phyloP scores from a whole-genome alignment of 1,284 basidiomycete species.

The Cryptococcus sp. region DNA sequence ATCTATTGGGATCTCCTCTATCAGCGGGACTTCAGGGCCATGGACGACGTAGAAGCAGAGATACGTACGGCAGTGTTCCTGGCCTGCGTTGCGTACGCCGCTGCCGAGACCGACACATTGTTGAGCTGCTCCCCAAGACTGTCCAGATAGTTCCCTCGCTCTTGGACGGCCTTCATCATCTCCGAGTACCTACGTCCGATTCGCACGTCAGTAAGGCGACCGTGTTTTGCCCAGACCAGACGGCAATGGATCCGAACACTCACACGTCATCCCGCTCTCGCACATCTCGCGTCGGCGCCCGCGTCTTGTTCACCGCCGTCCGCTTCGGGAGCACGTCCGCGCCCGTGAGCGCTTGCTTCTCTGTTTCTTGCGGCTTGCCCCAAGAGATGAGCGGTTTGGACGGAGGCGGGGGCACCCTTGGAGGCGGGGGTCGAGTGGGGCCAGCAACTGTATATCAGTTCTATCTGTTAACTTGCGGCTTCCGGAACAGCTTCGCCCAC shows the following conservation, averaged over 20 bases:
- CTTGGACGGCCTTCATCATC: conserved; percentile 37
- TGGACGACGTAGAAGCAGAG: neutral
- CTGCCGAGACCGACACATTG: conserved; percentile 33
- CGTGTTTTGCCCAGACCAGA: neutral
- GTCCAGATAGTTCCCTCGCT: conserved; percentile 37
- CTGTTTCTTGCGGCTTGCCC: conserved; percentile 38
- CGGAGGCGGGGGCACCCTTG: conserved; percentile 31
- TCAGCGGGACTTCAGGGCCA: neutral
- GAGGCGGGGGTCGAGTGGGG: conserved; percentile 39
- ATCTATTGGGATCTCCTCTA: conserved; percentile 17
- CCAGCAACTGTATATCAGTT: conserved; percentile 35
- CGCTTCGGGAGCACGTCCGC: conserved; percentile 24
- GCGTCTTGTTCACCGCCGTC: conserved; percentile 28
- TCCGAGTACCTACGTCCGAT: conserved; percentile 36
- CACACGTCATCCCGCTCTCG: conserved; percentile 42
- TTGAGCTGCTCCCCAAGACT: conserved; percentile 40
- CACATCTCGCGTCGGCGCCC: conserved; percentile 22
- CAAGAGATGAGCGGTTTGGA: conserved; percentile 44
- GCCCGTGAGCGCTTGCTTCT: conserved; percentile 15
- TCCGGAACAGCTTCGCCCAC: neutral
- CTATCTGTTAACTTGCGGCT: no score
- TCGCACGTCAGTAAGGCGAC: neutral
- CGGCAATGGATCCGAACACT: no score
- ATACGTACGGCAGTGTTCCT: conserved; percentile 40
- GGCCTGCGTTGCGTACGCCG: conserved; percentile 38